Conservation (phyloP, 495 filamentous ascomycete genomes). For the Tuber borchii region DNA sequence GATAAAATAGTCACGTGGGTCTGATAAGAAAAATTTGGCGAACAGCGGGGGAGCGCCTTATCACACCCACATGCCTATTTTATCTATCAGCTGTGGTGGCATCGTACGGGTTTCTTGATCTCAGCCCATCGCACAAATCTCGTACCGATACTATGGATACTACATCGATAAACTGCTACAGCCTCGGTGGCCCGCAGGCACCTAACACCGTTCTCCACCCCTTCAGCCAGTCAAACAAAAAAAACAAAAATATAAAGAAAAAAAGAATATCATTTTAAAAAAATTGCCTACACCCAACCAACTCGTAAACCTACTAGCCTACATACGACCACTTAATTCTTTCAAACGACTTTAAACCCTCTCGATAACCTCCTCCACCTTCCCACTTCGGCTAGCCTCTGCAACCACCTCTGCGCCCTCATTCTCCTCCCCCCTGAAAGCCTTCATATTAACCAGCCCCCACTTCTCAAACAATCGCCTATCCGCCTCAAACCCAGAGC, state of each 20-base stretch:
- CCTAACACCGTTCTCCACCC: not conserved
- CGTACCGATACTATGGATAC: too few relatives aligned
- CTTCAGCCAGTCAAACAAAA: too few relatives aligned
- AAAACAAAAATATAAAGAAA: too few relatives aligned
- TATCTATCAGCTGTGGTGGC: too few relatives aligned
- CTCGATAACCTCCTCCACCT: not conserved
- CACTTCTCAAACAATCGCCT: slow-evolving; percentile 68
- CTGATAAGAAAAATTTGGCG: too few relatives aligned
- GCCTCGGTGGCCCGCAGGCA: not conserved
- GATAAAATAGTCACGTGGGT: too few relatives aligned
- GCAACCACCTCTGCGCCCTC: slow-evolving; percentile 53
- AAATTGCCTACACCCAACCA: not conserved
- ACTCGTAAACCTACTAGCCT: not conserved
- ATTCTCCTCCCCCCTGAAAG: slow-evolving; percentile 44
- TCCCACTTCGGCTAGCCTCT: slow-evolving; percentile 1
- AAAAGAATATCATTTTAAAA: not conserved
- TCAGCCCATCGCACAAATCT: too few relatives aligned
- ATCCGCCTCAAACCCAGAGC: slow-evolving; percentile 83
- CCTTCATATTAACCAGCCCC: slow-evolving; percentile 67
- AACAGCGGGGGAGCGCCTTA: too few relatives aligned
- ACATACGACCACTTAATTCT: not conserved
- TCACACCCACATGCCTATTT: too few relatives aligned
- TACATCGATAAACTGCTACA: too few relatives aligned
- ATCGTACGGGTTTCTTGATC: too few relatives aligned
- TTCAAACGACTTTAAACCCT: not conserved